These are phyloP conservation scores for Bodo saltans DNA, from an alignment of 78 protist genomes.

Conservation along the genomic window DNA sequence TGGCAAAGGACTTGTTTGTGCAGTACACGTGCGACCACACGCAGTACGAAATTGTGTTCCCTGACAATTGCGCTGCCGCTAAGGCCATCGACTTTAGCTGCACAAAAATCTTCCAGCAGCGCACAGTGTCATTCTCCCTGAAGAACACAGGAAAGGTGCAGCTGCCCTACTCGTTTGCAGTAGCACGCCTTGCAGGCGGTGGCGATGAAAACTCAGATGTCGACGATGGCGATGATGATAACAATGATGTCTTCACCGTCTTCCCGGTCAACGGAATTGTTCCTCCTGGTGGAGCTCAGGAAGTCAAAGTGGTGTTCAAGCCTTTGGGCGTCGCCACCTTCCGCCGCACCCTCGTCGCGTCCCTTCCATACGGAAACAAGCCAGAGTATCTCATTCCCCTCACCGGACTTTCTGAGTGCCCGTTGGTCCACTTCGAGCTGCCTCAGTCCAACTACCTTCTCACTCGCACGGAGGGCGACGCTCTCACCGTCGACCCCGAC, in stretches of 20 bases:
- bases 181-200: neutral
- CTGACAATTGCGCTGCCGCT: neutral
- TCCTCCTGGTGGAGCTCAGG: slow-evolving; percentile 3
- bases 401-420: slow-evolving; percentile 31
- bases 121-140: slow-evolving; percentile 34
- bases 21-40: neutral
- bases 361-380: neutral
- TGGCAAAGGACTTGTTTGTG: neutral
- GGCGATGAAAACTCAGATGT: neutral
- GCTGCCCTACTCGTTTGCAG: slow-evolving; percentile 3
- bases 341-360: neutral
- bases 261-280: slow-evolving; percentile 28
- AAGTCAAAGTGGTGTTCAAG: slow-evolving; percentile 19
- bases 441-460: slow-evolving; percentile 45
- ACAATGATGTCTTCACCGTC: slow-evolving; percentile 30
- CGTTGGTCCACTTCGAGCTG: slow-evolving; percentile 65
- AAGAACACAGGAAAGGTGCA: slow-evolving; percentile 39
- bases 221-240: neutral
- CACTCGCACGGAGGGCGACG: slow-evolving; percentile 46
- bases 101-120: slow-evolving; percentile 61
- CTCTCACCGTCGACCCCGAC: slow-evolving; percentile 38
- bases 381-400: slow-evolving; percentile 37
- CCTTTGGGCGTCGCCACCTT: slow-evolving; percentile 38
- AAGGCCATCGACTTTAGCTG: slow-evolving; percentile 6
- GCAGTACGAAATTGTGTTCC: neutral